Evolutionary conservation across 2,329 filamentous ascomycete genomes (phyloP).

Genomic region (Leptodontidium sp.): DNA sequence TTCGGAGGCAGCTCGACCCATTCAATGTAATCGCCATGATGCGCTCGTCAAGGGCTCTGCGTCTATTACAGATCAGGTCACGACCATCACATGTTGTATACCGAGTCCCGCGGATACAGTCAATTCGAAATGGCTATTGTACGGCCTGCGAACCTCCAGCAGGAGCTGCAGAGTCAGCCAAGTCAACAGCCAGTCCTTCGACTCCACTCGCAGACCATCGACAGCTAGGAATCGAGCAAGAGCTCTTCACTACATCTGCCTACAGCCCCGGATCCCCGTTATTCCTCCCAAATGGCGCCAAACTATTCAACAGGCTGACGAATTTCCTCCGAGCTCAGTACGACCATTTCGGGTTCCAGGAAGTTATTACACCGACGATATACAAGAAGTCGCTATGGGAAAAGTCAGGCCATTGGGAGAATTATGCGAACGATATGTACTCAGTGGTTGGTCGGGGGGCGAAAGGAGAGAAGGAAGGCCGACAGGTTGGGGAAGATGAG

Average conservation of each 20-base stretch:
- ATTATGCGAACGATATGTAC: slow-evolving; percentile 94
- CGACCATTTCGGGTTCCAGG: slow-evolving; percentile 82
- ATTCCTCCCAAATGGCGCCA: slow-evolving; percentile 82
- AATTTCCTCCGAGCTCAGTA: slow-evolving; percentile 86
- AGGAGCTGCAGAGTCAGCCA: slow-evolving; percentile 21
- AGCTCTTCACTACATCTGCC: slow-evolving; percentile 79
- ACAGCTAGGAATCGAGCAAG: slow-evolving; percentile 68
- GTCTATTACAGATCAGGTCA: slow-evolving; percentile 33
- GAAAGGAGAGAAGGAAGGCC: slow-evolving; percentile 46
- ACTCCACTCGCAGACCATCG: slow-evolving; percentile 60
- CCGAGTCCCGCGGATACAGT: slow-evolving; percentile 23
- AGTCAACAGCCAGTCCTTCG: slow-evolving; percentile 32
- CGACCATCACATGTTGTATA: slow-evolving; percentile 23
- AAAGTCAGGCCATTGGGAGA: slow-evolving; percentile 85
- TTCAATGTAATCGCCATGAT: slow-evolving; percentile 37
- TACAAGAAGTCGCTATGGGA: slow-evolving; percentile 91
- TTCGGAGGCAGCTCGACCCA: slow-evolving; percentile 4
- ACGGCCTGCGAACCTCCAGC: slow-evolving; percentile 41
- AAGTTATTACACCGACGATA: slow-evolving; percentile 89
- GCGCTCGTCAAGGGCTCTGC: slow-evolving; percentile 45
- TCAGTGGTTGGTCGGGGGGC: slow-evolving; percentile 66
- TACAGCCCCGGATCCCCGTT: slow-evolving; percentile 89
- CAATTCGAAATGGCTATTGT: slow-evolving; percentile 43
- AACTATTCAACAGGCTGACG: slow-evolving; percentile 84
- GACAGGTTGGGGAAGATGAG: slow-evolving; percentile 63